A percentile compares a stretch with the other conserved stretches of the same genome.
phyloP scores from a whole-genome alignment of 495 filamentous ascomycete species.

The Penicillium mononematosum region DNA sequence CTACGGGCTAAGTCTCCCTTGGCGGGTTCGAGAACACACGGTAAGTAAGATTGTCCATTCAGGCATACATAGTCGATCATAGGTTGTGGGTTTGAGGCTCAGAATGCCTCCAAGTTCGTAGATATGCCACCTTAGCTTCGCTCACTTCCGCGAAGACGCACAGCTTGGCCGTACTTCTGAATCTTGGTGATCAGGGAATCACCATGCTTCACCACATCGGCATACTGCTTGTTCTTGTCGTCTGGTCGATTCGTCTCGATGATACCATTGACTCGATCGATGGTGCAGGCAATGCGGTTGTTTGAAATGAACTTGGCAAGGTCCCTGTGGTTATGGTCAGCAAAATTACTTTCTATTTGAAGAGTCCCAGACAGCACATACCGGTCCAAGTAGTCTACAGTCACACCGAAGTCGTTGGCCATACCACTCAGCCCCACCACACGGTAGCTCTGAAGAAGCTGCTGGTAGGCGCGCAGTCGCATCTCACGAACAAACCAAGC shows the following conservation, averaged over 20 bases:
- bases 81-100: constrained; percentile 8
- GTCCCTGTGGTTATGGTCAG: constrained; percentile 57
- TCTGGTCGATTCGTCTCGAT: constrained; percentile 98
- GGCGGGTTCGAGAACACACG: background rate
- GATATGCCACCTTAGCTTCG: constrained; percentile 51
- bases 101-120: constrained; percentile 2
- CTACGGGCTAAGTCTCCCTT: background rate
- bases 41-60: constrained; percentile 8
- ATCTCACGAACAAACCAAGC: constrained; percentile 98
- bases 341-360: background rate
- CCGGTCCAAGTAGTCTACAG: constrained; percentile 93
- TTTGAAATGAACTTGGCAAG: constrained; percentile 95
- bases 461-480: constrained; percentile 91
- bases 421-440: constrained; percentile 95
- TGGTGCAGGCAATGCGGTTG: constrained; percentile 90
- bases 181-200: constrained; percentile 97
- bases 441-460: constrained; percentile 94
- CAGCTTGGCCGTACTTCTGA: constrained; percentile 97
- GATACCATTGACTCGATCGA: constrained; percentile 94
- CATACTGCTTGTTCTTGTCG: constrained; percentile 98
- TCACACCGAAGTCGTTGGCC: constrained; percentile 93
- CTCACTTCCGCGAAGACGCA: constrained; percentile 91
- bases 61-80: constrained; percentile 12
- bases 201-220: constrained; percentile 94
- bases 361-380: constrained; percentile 35